phyloP scores from a whole-genome alignment of 345 rosid genomes.

The Brassica napus region Da-Ae NC_063439.1:27443501-27444000 shows the following conservation, averaged over 20 bases:
- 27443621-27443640: neutral
- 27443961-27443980: neutral
- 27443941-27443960: slow-evolving; percentile 7
- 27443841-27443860: slow-evolving; percentile 35
- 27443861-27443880: slow-evolving; percentile 30
- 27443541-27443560: too few species aligned
- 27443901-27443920: slow-evolving; percentile 34
- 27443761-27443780: neutral
- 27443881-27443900: slow-evolving; percentile 33
- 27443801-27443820: slow-evolving; percentile 22
- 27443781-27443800: neutral
- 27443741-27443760: neutral
- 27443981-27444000: too few species aligned
- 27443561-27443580: neutral
- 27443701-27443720: neutral
- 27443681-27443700: too few species aligned
- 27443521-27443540: too few species aligned
- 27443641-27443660: neutral
- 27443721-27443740: neutral
- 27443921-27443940: slow-evolving; percentile 33
- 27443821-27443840: slow-evolving; percentile 28
- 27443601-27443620: neutral
- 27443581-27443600: neutral
- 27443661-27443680: neutral
- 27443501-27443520: neutral